Evolutionary conservation across 2,329 filamentous ascomycete species (phyloP).

Genomic region (Xylaria sp.): DNA sequence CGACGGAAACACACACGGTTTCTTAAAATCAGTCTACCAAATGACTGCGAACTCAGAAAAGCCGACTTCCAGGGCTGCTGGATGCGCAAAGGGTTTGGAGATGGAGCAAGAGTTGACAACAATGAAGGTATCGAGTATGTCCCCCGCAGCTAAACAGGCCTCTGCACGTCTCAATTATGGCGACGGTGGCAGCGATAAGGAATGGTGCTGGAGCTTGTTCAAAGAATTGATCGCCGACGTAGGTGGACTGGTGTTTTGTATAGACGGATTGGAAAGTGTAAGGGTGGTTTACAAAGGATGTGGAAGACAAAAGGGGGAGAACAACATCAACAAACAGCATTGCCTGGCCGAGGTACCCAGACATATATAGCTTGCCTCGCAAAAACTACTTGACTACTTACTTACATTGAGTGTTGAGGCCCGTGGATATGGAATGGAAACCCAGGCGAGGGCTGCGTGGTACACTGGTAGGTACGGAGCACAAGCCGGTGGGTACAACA

Average conservation of each 20-base stretch:
- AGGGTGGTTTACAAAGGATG: slow-evolving; percentile 12
- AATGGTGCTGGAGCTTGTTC: background rate
- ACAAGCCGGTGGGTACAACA: background rate
- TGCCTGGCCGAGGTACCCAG: background rate
- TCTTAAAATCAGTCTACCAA: too few species aligned
- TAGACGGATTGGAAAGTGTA: background rate
- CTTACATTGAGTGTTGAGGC: too few species aligned
- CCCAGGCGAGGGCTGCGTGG: too few species aligned
- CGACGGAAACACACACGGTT: background rate
- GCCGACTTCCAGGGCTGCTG: too few species aligned
- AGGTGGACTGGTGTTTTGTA: background rate
- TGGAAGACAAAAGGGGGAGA: slow-evolving; percentile 6
- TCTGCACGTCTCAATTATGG: background rate
- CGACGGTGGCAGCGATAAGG: background rate
- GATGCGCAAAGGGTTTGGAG: too few species aligned
- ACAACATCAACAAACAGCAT: slow-evolving; percentile 15
- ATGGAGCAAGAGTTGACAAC: background rate
- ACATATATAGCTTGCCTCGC: slow-evolving; percentile 23
- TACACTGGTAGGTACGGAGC: background rate
- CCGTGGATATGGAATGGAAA: slow-evolving; percentile 6
- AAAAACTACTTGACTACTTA: too few species aligned
- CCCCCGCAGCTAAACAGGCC: background rate
- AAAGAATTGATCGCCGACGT: background rate
- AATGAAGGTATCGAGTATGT: too few species aligned
- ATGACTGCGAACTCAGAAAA: too few species aligned